These are phyloP conservation scores for Aaosphaeria pasadenensis DNA, from an alignment of 2,329 filamentous ascomycete genomes.

Conservation along the genomic window DNA sequence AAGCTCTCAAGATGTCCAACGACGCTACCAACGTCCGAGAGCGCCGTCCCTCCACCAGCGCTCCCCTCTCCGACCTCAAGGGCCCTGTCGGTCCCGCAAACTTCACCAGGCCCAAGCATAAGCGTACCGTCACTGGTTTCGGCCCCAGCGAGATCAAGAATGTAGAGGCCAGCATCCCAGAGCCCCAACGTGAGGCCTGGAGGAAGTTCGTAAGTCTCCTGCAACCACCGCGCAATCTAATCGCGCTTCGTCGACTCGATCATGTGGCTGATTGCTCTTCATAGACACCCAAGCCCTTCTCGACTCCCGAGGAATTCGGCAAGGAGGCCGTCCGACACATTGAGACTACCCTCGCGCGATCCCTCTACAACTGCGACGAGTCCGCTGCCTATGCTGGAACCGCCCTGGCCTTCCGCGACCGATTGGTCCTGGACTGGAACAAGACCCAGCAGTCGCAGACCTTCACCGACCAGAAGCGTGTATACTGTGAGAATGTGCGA, in stretches of 20 bases:
- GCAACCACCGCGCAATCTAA: background rate
- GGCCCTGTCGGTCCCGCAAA: conserved; percentile 76
- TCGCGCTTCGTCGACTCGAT: background rate
- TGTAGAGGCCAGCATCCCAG: conserved; percentile 88
- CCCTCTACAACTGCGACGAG: conserved; percentile 98
- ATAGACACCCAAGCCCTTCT: conserved; percentile 66
- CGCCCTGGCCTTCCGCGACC: conserved; percentile 87
- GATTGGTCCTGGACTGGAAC: conserved; percentile 94
- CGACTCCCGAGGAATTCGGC: conserved; percentile 76
- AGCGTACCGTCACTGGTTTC: conserved; percentile 93
- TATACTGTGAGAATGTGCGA: conserved; percentile 68
- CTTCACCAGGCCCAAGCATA: conserved; percentile 92
- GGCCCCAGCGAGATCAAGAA: conserved; percentile 87
- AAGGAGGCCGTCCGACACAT: conserved; percentile 88
- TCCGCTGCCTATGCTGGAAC: conserved; percentile 86
- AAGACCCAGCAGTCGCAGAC: conserved; percentile 96
- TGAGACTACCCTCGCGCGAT: conserved; percentile 92
- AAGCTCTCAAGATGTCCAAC: conserved; percentile 22
- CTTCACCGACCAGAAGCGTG: conserved; percentile 81
- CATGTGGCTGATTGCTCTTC: background rate
- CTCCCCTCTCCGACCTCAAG: conserved; percentile 81
- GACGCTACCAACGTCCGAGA: conserved; percentile 55
- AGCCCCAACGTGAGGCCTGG: conserved; percentile 79
- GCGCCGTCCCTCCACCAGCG: conserved; percentile 76
- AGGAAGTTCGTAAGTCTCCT: conserved; percentile 53